Conservation (phyloP, 2,329 filamentous ascomycete genomes). For the Curvularia sp. region DNA sequence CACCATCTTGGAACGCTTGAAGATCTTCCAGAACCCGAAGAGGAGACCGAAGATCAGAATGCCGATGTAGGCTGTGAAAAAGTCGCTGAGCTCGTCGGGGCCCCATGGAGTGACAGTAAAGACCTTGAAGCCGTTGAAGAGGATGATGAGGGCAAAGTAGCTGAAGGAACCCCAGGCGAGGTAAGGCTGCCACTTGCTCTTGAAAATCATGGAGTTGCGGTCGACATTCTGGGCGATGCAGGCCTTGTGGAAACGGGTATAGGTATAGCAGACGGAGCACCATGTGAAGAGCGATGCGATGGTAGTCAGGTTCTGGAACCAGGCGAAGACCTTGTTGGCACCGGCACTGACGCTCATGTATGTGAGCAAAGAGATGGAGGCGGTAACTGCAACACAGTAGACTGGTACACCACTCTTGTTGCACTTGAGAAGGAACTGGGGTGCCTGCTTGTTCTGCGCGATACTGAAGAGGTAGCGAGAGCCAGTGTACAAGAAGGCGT, state of each 20-base stretch:
- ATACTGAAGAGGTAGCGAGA: slow-evolving; percentile 60
- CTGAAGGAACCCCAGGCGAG: slow-evolving; percentile 66
- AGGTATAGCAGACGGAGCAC: slow-evolving; percentile 63
- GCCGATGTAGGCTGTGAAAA: slow-evolving; percentile 61
- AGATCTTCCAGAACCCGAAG: slow-evolving; percentile 69
- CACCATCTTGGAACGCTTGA: slow-evolving; percentile 65
- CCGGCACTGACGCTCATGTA: slow-evolving; percentile 59
- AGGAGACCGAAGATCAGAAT: slow-evolving; percentile 51
- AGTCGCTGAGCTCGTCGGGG: slow-evolving; percentile 49
- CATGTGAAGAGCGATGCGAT: slow-evolving; percentile 63
- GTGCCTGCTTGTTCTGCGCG: slow-evolving; percentile 60
- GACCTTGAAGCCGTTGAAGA: slow-evolving; percentile 69
- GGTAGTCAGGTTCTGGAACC: slow-evolving; percentile 74
- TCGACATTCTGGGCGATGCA: slow-evolving; percentile 61
- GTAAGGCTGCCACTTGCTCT: slow-evolving; percentile 56
- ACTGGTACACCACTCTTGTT: slow-evolving; percentile 54
- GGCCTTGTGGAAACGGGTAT: slow-evolving; percentile 62
- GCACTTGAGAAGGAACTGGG: slow-evolving; percentile 59
- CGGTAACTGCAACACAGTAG: slow-evolving; percentile 48
- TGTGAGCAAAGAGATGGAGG: slow-evolving; percentile 55
- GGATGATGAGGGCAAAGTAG: slow-evolving; percentile 61
- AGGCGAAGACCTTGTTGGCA: slow-evolving; percentile 63
- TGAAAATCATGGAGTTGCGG: slow-evolving; percentile 60
- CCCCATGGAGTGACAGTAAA: slow-evolving; percentile 59
- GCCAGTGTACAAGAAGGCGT: slow-evolving; percentile 67